Conservation (phyloP, 306 rosid genomes). For the Trifolium subterraneum region DNA sequence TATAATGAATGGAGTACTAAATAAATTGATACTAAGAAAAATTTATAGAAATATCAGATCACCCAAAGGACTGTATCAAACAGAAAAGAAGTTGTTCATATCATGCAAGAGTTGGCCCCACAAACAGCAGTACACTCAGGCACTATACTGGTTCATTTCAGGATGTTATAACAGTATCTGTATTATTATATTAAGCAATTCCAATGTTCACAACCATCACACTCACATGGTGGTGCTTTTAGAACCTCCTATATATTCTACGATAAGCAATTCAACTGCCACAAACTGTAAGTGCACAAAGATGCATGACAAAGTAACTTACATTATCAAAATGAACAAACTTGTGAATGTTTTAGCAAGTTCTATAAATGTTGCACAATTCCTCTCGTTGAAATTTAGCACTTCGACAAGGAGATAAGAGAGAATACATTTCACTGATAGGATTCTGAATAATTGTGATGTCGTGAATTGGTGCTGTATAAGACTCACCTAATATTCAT, state of each 20-base stretch:
- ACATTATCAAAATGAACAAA: background rate
- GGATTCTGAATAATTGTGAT: slow-evolving; percentile 16
- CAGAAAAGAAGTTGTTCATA: background rate
- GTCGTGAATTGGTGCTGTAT: background rate
- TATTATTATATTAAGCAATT: background rate
- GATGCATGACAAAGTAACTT: background rate
- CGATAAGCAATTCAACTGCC: background rate
- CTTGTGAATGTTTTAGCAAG: background rate
- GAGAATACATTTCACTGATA: slow-evolving; percentile 5
- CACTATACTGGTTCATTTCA: background rate
- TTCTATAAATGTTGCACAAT: background rate
- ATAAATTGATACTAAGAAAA: slow-evolving; percentile 9
- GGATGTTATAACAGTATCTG: slow-evolving; percentile 18
- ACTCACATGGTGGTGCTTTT: background rate
- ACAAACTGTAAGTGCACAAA: background rate
- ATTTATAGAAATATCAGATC: slow-evolving; percentile 4
- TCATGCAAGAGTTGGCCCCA: slow-evolving; percentile 15
- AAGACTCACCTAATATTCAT: background rate
- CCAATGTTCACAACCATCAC: background rate
- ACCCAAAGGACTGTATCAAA: slow-evolving; percentile 21
- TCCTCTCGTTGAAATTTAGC: slow-evolving; percentile 3
- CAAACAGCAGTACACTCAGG: background rate
- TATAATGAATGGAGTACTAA: slow-evolving; percentile 14
- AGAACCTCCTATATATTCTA: background rate
- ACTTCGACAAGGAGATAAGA: background rate